Evolutionary conservation across 306 rosid species (phyloP).

Genomic region (Aeschynomene evenia): DNA sequence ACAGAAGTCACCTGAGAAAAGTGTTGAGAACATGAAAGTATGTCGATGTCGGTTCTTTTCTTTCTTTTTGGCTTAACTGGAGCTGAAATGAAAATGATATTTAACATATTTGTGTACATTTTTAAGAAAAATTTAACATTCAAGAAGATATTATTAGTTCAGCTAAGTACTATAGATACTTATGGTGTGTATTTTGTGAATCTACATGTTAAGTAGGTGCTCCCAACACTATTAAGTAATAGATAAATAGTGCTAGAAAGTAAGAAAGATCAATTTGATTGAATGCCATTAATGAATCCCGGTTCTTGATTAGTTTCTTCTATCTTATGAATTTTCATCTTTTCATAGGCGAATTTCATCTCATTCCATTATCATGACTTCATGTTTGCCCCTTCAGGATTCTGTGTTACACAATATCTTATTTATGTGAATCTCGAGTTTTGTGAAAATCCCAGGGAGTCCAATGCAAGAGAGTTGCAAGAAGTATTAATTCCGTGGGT

Average conservation of each 20-base stretch:
- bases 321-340: neutral
- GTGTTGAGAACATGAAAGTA: constrained; percentile 92
- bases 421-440: constrained; percentile 29
- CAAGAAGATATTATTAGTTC: neutral
- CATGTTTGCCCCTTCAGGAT: constrained; percentile 4
- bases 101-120: neutral
- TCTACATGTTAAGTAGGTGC: constrained; percentile 1
- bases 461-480: constrained; percentile 90
- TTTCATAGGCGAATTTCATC: neutral
- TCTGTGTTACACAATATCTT: constrained; percentile 3
- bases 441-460: constrained; percentile 70
- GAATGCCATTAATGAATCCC: neutral
- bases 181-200: neutral
- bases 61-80: constrained; percentile 7
- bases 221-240: constrained; percentile 9
- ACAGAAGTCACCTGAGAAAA: constrained; percentile 73
- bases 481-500: constrained; percentile 96
- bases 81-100: neutral
- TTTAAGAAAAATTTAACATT: neutral
- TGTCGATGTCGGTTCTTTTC: constrained; percentile 33
- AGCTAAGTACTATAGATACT: constrained; percentile 1
- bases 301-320: constrained; percentile 3
- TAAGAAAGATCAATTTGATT: constrained; percentile 18
- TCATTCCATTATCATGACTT: neutral
- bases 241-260: neutral